These are phyloP conservation scores for Triticum timopheevii DNA, from an alignment of 176 grass and related monocot species.

Conservation along the genomic window DNA sequence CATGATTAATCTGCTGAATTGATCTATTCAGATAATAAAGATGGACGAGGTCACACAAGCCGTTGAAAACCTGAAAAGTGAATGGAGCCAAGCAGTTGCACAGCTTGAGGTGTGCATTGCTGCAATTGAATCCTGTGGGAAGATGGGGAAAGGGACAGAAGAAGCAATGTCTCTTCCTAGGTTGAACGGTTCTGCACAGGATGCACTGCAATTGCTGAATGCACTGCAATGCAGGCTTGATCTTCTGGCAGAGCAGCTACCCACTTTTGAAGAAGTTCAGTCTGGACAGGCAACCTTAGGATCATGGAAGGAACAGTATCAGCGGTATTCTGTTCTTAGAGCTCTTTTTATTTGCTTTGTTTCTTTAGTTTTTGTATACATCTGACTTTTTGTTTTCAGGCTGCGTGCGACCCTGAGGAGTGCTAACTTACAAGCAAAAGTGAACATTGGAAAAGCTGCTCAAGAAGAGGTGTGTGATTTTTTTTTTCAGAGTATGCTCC, in stretches of 20 bases:
- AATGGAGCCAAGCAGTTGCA: slow-evolving; percentile 56
- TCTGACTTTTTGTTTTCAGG: slow-evolving; percentile 23
- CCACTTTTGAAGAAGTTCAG: slow-evolving; percentile 72
- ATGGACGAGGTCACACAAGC: slow-evolving; percentile 83
- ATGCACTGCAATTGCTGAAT: slow-evolving; percentile 66
- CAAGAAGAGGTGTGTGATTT: slow-evolving; percentile 60
- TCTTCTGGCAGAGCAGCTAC: slow-evolving; percentile 71
- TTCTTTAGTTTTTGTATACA: background rate
- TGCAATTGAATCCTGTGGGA: slow-evolving; percentile 57
- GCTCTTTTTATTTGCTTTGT: background rate
- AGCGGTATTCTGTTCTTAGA: slow-evolving; percentile 40
- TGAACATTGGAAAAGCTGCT: slow-evolving; percentile 74
- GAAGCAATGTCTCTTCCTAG: slow-evolving; percentile 67
- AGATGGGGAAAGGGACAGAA: slow-evolving; percentile 63
- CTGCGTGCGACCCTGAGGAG: slow-evolving; percentile 56
- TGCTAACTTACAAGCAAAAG: slow-evolving; percentile 88
- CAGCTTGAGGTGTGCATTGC: slow-evolving; percentile 53
- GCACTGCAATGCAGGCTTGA: slow-evolving; percentile 75
- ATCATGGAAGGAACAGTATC: slow-evolving; percentile 77
- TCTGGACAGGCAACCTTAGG: slow-evolving; percentile 51
- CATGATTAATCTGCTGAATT: background rate
- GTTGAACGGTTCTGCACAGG: slow-evolving; percentile 69
- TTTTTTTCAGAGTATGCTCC: background rate
- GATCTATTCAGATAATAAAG: background rate
- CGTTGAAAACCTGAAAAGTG: slow-evolving; percentile 67